Percentiles rank a stretch among this genome's conserved stretches.
These are phyloP conservation scores for Monosiga brevicollis DNA, from an alignment of 78 protist species.

Conservation along the genomic window DNA sequence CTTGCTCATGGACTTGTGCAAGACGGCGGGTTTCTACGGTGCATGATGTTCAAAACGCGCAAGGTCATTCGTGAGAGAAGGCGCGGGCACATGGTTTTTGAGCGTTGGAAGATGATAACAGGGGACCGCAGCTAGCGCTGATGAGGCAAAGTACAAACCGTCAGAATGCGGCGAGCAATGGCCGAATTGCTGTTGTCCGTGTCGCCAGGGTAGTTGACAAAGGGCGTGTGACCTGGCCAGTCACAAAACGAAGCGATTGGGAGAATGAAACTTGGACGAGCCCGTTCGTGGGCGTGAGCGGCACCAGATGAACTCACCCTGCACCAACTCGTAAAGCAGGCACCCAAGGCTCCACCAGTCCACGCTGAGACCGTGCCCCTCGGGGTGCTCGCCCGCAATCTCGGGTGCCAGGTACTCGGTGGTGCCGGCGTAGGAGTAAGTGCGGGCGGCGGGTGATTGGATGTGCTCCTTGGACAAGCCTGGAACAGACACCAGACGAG, in stretches of 20 bases:
- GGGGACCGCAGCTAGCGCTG: too few species aligned
- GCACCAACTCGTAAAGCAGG: slow-evolving; percentile 67
- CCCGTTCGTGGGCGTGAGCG: too few species aligned
- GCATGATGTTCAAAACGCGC: too few species aligned
- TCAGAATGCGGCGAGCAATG: background rate
- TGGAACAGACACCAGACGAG: background rate
- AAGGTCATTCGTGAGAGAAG: too few species aligned
- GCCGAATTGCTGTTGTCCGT: background rate
- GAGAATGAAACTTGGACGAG: too few species aligned
- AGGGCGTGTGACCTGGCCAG: background rate
- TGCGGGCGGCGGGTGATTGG: slow-evolving; percentile 18
- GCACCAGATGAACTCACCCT: too few species aligned
- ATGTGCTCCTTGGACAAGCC: slow-evolving; percentile 40
- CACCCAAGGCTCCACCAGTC: slow-evolving; percentile 94
- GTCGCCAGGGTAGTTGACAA: background rate
- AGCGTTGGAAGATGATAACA: too few species aligned
- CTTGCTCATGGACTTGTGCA: too few species aligned
- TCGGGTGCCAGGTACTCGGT: slow-evolving; percentile 69
- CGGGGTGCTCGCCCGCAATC: slow-evolving; percentile 31
- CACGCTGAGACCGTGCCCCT: slow-evolving; percentile 67
- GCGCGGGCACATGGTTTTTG: too few species aligned
- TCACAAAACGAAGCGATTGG: background rate
- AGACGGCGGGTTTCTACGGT: too few species aligned
- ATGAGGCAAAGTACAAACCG: background rate
- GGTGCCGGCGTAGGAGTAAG: slow-evolving; percentile 91